Evolutionary conservation across 495 filamentous ascomycete genomes (phyloP), one percentile per base, ranked within the genome.

Genomic region (Amphirosellinia nigrospora): DNA sequence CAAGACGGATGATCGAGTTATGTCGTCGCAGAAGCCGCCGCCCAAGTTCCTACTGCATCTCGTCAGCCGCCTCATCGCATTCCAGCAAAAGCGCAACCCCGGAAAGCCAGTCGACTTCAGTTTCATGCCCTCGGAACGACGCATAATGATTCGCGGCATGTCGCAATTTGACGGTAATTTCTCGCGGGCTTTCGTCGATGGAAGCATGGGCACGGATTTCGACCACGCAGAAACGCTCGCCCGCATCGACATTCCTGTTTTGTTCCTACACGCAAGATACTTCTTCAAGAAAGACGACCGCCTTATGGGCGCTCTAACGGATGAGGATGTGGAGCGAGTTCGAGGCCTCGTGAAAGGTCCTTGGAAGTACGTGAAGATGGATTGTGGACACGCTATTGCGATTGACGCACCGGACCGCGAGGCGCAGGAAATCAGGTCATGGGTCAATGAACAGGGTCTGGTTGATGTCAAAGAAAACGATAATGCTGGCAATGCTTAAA

Each of bases 361-460:
- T 52, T 52, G 48, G 48, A 52, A 52, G 23, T 52, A 52, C 23
- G 48, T 52, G 48, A 52, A 52, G 23, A 52, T 52, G 23, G 48
- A 52, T 5, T 52, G 48, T 5, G 48, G 48, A 52, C 48, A 52
- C 11, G 48, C 48, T 4, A 52, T 52, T 28, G 48, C 48, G 3
- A 52, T 52, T 28, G 48, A 52, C 23, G 48, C 48, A 4, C 48
- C 48, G 8, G 48, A 52, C 23, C 48, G 6, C 1, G 48, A 52
- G 23, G 48, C 48, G 10, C 48, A 11, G 48, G 48, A 52, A 4
- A 52, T 52, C 10, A 52, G 3, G 23, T 15, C 48, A 5, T 52
- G 48, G 48, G 23, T 28, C 23, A 28, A 11, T 28, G 48, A 52
- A 52, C 48, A 52, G 48, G 48, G 48, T 28, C 28, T 52, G 23